Base-by-base conservation (phyloP, 2,329 filamentous ascomycete genomes). In the Aaosphaeria arxii region DNA sequence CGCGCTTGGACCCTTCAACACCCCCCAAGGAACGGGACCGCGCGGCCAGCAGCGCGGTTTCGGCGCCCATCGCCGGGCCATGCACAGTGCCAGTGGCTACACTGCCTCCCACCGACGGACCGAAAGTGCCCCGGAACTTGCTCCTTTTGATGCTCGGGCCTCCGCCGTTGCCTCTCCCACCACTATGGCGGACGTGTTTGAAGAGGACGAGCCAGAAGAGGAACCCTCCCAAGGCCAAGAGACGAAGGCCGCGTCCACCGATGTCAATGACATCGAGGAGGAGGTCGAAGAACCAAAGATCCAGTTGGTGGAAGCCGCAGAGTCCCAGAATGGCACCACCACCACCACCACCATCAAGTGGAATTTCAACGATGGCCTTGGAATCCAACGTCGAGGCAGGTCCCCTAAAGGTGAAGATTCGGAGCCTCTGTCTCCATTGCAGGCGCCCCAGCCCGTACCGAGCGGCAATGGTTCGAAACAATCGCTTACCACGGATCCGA, bases 1-100 rank as follows among this genome's bases (percentile, higher is more conserved):
- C 13, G 94, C 92, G 29, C 79, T 97, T 1, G 91, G 91, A 1
- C 91, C 92, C 0, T 95, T 96, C 70, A 94, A 95, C 61, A 95
- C 91, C 0, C 88, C 88, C 29, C 74, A 84, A 49, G 87, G 85
- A 52, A 82, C 83, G 2, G 85, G 84, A 6, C 83, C 87, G 55
- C 76, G 76, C 49, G 77, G 78, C 1, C 60, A 61, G 7, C 62
- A 67, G 46, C 64, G 67, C 32, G 67, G 69, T 9, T 70, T 70
- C 46, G 61, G 57, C 4, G 64, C 62, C 6, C 72, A 76, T 35
- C 84, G 86, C 60, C 81, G 86, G 54, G 81, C 86, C 49, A 79
- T 94, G 64, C 89, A 94, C 67, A 92, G 88, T 63, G 87, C 87
- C 45, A 84, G 82, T 49, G 84, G 86, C 2, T 86, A 89, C 52